phyloP scores from a whole-genome alignment of 2,329 filamentous ascomycete species.

The Aspergillus novofumigatus region DNA sequence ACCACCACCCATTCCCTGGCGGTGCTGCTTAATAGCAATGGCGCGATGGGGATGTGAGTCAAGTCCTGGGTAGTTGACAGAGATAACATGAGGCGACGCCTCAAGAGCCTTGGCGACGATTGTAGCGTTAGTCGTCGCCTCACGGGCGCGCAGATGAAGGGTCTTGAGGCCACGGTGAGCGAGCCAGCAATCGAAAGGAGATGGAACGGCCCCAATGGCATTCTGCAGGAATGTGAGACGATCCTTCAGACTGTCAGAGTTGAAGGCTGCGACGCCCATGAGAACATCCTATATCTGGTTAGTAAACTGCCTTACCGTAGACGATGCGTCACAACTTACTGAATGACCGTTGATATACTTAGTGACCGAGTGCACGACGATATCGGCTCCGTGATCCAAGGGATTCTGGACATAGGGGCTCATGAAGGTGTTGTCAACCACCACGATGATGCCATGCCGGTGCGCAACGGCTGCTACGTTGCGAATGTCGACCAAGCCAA shows the following conservation, averaged over 20 bases:
- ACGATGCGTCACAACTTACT: constrained; percentile 25
- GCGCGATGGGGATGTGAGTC: constrained; percentile 79
- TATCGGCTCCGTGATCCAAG: constrained; percentile 89
- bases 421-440: constrained; percentile 99
- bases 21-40: constrained; percentile 87
- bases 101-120: constrained; percentile 73
- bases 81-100: constrained; percentile 72
- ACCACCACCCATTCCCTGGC: constrained; percentile 87
- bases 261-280: constrained; percentile 96
- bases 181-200: constrained; percentile 95
- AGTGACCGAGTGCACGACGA: constrained; percentile 94
- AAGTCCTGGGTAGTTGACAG: constrained; percentile 93
- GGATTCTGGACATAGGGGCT: constrained; percentile 97
- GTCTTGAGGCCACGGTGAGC: constrained; percentile 97
- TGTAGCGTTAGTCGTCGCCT: constrained; percentile 77
- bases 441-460: constrained; percentile 81
- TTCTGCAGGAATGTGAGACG: constrained; percentile 91
- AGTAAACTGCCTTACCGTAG: not conserved
- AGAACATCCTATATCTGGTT: constrained; percentile 65
- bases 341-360: constrained; percentile 99
- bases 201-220: constrained; percentile 91
- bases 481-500: constrained; percentile 87
- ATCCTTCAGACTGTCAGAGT: constrained; percentile 71
- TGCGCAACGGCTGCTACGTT: constrained; percentile 80
- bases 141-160: constrained; percentile 82